Evolutionary conservation across 2,329 filamentous ascomycete species (phyloP), one percentile per base, ranked within the genome.

Genomic region (Aspergillus sp.): DNA sequence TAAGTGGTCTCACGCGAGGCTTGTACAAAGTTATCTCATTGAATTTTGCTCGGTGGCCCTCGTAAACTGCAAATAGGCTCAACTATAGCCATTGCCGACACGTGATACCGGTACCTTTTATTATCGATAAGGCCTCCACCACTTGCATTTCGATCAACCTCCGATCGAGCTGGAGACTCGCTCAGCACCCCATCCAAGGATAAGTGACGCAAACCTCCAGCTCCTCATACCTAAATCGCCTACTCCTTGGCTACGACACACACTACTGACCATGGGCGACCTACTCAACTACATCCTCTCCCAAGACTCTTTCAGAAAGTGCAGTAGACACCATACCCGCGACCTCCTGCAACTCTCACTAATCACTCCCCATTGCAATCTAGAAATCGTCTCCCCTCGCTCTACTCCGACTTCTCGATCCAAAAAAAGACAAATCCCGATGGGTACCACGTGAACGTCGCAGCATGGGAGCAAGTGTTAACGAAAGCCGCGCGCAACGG

Each of bases 351-450:
- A 51, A 22, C 33, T 19, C n/a, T 9, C 24, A 44, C 42, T 44
- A 20, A 56, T 40, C 19, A 34, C 7, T 19, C 4, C 19, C 15
- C 33, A 27, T 33, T 9, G 9, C n/a, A 41, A 30, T 27, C 33
- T 44, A 91, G 88, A 77, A 84, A 87, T 62, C 89, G 92, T 50
- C 82, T 96, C 12, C 87, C 90, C 12, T 93, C 91, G 5, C 86
- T 96, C 46, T 96, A 96, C 77, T 93, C 91, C 48, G 92, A 96
- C 73, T 96, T 96, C 70, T 81, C 86, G 39, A 76, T 85, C 5
- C 91, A 93, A 65, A 83, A 83, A 66, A 85, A 83, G 40, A 85
- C 89, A 20, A 96, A 96, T 70, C 90, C 91, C 1, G 91, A 96
- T 72, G 91, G 91, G 67, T 96, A 91, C 77, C 78, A 81, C 19